Evolutionary conservation across 768 basidiomycete genomes (phyloP).

Genomic region (Mycena alexandri): DNA sequence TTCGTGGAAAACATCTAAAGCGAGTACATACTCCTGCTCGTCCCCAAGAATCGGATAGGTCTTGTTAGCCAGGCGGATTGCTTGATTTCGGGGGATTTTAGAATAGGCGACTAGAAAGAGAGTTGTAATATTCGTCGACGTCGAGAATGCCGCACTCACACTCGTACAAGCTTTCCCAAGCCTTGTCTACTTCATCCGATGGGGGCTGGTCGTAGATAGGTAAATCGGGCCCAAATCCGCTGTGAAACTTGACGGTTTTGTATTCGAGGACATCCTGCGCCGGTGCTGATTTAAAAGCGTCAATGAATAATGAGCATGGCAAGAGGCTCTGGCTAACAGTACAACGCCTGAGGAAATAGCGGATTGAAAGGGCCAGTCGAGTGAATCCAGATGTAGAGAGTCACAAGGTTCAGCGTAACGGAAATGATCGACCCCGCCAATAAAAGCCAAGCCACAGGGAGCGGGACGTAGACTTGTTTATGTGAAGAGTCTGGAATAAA

Average conservation of each 20-base stretch:
- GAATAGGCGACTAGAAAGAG: constrained; percentile 37
- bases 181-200: constrained; percentile 43
- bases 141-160: constrained; percentile 26
- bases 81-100: constrained; percentile 42
- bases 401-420: constrained; percentile 26
- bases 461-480: constrained; percentile 18
- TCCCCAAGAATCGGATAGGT: constrained; percentile 43
- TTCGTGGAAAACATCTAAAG: constrained; percentile 42
- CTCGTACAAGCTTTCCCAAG: constrained; percentile 41
- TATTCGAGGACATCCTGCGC: constrained; percentile 40
- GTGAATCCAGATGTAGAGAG: constrained; percentile 31
- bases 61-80: constrained; percentile 40
- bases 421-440: constrained; percentile 17
- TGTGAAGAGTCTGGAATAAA: constrained; percentile 8
- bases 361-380: constrained; percentile 28
- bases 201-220: constrained; percentile 40
- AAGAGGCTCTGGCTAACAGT: constrained; percentile 28
- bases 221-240: constrained; percentile 37
- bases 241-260: constrained; percentile 41
- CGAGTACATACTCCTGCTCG: constrained; percentile 41
- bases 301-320: background rate
- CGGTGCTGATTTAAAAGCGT: constrained; percentile 34
- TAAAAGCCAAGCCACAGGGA: constrained; percentile 12
- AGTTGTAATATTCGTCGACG: background rate
- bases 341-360: constrained; percentile 34